A percentile compares a stretch with the other conserved stretches of the same genome.
These are phyloP conservation scores for Neospermospora avenae DNA, from an alignment of 2,329 filamentous ascomycete genomes.

Conservation along the genomic window DNA sequence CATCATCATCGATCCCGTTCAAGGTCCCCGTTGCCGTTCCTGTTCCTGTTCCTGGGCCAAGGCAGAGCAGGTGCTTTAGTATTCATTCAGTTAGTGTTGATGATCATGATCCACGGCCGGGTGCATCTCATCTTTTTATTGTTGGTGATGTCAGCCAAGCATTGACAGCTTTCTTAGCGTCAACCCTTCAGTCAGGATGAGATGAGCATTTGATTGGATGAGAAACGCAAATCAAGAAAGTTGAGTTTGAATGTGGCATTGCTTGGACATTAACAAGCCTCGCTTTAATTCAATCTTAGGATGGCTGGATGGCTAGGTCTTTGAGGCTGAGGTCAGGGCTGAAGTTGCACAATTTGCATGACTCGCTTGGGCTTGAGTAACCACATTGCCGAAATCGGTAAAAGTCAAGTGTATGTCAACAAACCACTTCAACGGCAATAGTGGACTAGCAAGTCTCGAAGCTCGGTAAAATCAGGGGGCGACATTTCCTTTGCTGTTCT, in stretches of 20 bases:
- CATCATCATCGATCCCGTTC: too few relatives aligned
- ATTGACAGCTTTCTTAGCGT: neutral
- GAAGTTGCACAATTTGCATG: too few relatives aligned
- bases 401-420: neutral
- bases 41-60: too few relatives aligned
- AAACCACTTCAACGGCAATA: too few relatives aligned
- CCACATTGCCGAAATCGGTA: neutral
- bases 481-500: too few relatives aligned
- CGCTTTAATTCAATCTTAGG: neutral
- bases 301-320: neutral
- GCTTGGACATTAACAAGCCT: neutral
- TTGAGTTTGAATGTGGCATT: slow-evolving; percentile 3
- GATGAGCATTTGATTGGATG: neutral
- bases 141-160: slow-evolving; percentile 2
- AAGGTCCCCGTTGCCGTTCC: too few relatives aligned
- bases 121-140: neutral
- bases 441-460: too few relatives aligned
- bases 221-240: too few relatives aligned
- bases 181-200: neutral
- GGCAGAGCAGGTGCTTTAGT: too few relatives aligned
- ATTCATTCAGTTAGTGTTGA: neutral
- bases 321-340: neutral
- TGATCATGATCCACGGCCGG: neutral
- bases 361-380: neutral
- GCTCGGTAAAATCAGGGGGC: too few relatives aligned